Evolutionary conservation across 225 moss, liverwort and hornwort genomes (phyloP), one percentile per base, ranked within the genome.

Genomic region (Marchantia polymorpha): DNA sequence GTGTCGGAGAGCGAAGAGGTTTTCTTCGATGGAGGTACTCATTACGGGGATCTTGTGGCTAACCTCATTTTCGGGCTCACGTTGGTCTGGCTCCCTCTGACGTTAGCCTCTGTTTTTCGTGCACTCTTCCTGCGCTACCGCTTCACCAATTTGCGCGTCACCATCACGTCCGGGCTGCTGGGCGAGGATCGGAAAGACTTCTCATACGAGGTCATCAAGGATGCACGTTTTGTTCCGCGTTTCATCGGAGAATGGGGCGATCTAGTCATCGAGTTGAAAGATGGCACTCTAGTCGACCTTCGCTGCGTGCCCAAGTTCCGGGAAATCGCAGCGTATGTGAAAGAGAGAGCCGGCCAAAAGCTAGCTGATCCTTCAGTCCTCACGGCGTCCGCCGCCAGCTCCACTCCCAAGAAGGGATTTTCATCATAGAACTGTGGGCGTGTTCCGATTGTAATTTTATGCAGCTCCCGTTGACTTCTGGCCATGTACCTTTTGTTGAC

Each of bases 191-290:
- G 91, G 51, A 89, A 88, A 71, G 91, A 91, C 72, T 91, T 91
- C 81, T 72, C 86, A 4, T 91, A 91, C 55, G 89, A 91, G 31
- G 89, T 83, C 12, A 83, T 91, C 31, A 91, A 87, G 81, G 86
- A 84, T 74, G 91, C 89, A 68, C 85, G 89, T 74, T 52, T 81
- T 46, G 84, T 91, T 58, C 91, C 91, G 13, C 86, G 91, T 50
- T 89, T 91, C 74, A 89, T 91, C 69, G 91, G 91, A 50, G 91
- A 91, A 81, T 91, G 91, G 91, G 91, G 91, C 2, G 89, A 91
- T 82, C 69, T 91, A 59, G 87, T 86, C 61, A 84, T 91, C 51
- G 87, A 87, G 20, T 65, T 91, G 75, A 88, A 85, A 72, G 91
- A 91, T 60, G 89, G 84, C 50, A 91, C 89, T 17, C 84, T 83